Evolutionary conservation across 352 stramenopile species (phyloP).

Genomic region (Phytophthora aleatoria): DNA sequence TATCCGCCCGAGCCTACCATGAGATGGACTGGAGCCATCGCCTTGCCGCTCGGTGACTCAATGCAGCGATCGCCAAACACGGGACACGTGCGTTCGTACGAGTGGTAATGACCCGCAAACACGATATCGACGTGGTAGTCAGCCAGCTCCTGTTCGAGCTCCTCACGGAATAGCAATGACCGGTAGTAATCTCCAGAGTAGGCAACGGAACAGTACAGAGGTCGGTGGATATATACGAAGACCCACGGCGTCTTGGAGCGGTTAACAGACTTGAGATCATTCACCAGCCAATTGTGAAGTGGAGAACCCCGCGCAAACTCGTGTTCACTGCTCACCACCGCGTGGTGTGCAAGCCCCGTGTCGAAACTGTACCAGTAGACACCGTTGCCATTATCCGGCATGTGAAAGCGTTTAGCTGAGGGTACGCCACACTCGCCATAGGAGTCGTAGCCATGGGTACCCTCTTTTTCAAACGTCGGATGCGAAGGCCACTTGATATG

Average conservation of each 20-base stretch:
- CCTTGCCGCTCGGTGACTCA: slow-evolving; percentile 37
- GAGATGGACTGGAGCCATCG: slow-evolving; percentile 56
- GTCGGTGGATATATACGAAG: slow-evolving; percentile 63
- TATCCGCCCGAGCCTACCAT: slow-evolving; percentile 59
- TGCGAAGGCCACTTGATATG: slow-evolving; percentile 34
- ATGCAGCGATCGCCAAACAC: slow-evolving; percentile 57
- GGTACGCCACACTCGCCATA: slow-evolving; percentile 90
- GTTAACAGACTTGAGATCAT: slow-evolving; percentile 54
- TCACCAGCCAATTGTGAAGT: slow-evolving; percentile 57
- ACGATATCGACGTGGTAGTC: slow-evolving; percentile 64
- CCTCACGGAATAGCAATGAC: slow-evolving; percentile 45
- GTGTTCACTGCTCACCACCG: slow-evolving; percentile 60
- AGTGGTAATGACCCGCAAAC: slow-evolving; percentile 64
- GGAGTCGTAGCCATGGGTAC: slow-evolving; percentile 51
- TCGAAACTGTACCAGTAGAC: slow-evolving; percentile 73
- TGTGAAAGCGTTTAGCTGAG: slow-evolving; percentile 70
- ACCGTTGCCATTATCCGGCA: slow-evolving; percentile 62
- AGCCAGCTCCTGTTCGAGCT: slow-evolving; percentile 52
- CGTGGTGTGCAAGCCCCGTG: slow-evolving; percentile 55
- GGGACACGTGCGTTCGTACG: slow-evolving; percentile 65
- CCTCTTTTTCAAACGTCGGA: slow-evolving; percentile 38
- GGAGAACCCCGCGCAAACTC: slow-evolving; percentile 48
- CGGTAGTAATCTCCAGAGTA: slow-evolving; percentile 44
- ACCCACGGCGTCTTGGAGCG: slow-evolving; percentile 63
- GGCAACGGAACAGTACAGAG: slow-evolving; percentile 62